These are phyloP conservation scores for Boechera retrofracta DNA, from an alignment of 345 rosid genomes.

Conservation along the genomic window DNA sequence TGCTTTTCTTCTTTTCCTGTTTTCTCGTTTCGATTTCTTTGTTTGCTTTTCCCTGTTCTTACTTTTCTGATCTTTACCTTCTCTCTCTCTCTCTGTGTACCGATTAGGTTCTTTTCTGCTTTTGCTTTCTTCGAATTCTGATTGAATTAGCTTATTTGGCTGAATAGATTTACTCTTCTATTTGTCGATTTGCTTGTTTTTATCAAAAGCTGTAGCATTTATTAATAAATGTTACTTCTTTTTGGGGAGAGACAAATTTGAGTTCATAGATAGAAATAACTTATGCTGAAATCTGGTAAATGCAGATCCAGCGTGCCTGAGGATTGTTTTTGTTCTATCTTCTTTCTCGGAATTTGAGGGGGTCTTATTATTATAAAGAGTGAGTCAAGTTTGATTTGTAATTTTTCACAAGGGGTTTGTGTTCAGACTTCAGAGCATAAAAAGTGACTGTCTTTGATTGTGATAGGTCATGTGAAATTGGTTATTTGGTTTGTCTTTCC, in stretches of 20 bases:
- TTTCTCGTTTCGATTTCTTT: constrained; percentile 28
- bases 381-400: constrained; percentile 13
- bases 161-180: not conserved
- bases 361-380: not conserved
- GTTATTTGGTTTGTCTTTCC: constrained; percentile 20
- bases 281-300: constrained; percentile 18
- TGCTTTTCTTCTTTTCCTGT: not conserved
- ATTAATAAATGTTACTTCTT: constrained; percentile 1
- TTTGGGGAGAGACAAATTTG: constrained; percentile 8
- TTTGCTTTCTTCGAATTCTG: constrained; percentile 21
- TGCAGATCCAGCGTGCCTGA: constrained; percentile 34
- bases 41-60: constrained; percentile 30
- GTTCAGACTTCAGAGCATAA: constrained; percentile 14
- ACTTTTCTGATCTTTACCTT: constrained; percentile 34
- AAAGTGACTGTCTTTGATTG: constrained; percentile 40
- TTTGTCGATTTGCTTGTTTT: not conserved
- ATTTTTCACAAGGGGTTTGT: not conserved
- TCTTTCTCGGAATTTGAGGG: not conserved
- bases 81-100: constrained; percentile 29
- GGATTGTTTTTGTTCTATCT: constrained; percentile 5
- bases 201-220: constrained; percentile 21
- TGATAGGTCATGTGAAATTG: constrained; percentile 37
- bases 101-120: constrained; percentile 25
- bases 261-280: not conserved
- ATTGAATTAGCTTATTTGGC: constrained; percentile 19